Evolutionary conservation across 495 filamentous ascomycete genomes (phyloP), one percentile per base, ranked within the genome.

Genomic region (Penicillium lagena): DNA sequence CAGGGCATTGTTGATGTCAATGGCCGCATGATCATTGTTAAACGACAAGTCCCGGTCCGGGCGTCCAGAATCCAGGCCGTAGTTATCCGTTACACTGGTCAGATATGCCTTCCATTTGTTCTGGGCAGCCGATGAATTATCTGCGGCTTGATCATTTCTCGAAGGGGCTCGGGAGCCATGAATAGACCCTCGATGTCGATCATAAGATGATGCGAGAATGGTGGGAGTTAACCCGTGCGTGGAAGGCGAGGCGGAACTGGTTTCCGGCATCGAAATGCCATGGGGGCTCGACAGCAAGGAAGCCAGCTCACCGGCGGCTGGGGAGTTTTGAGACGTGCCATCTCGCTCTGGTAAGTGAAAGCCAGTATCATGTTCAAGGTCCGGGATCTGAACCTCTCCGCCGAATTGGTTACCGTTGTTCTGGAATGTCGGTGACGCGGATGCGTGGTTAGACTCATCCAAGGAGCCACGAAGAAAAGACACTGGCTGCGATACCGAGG

Each of bases 21-120:
- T 76, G 28, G 72, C 64, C 12, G 73, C 75, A 45, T 73, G 77
- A 47, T 90, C 86, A 49, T 88, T 77, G 46, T 89, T 89, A 37
- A 73, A 75, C 11, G 78, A 78, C 4, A 83, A 51, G 57, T 90
- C 86, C 12, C 74, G 56, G 62, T 90, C 86, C 2, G 78, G 76
- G 43, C 77, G 70, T 4, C 86, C 86, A 22, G 76, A 70, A 54
- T 90, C 86, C 41, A 83, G 66, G 1, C 86, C 86, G 55, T 85
- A 87, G 34, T 67, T 65, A 22, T 70, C 68, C 4, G 65, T 67
- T 7, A 69, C 66, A 12, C 52, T 68, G 7, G 56, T 70, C 13
- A 71, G 55, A 45, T 71, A 71, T 7, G 61, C 56, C 3, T 64
- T 60, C 68, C 68, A 71, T 51, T 63, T 71, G 43, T 42, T 59